These are phyloP conservation scores for Fereydounia khargensis DNA, from an alignment of 1,284 basidiomycete genomes.

Conservation along the genomic window DNA sequence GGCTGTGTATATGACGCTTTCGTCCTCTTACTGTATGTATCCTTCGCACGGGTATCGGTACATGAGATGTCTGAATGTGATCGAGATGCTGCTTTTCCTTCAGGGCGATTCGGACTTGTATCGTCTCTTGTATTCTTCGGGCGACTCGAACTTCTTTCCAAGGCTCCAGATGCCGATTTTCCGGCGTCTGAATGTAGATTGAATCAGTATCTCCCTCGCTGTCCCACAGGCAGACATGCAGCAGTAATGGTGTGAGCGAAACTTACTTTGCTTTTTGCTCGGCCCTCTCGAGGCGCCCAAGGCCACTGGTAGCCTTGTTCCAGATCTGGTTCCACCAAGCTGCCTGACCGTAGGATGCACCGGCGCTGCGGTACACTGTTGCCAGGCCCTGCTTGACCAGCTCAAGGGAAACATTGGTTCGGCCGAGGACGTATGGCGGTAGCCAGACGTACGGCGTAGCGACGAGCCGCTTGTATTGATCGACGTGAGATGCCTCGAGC, in stretches of 20 bases:
- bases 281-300: conserved; percentile 35
- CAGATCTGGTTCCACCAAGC: conserved; percentile 32
- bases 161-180: conserved; percentile 45
- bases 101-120: conserved; percentile 8
- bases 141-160: conserved; percentile 41
- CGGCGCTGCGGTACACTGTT: conserved; percentile 47
- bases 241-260: not conserved
- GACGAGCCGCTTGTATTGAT: conserved; percentile 54
- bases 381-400: conserved; percentile 51
- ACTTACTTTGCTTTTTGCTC: conserved; percentile 38
- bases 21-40: too few species aligned
- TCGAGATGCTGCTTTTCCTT: not conserved
- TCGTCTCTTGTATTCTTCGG: conserved; percentile 45
- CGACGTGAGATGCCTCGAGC: conserved; percentile 48
- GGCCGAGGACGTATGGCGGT: conserved; percentile 49
- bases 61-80: too few species aligned
- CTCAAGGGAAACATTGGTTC: conserved; percentile 48
- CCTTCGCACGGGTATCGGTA: not conserved
- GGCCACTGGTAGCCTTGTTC: conserved; percentile 31
- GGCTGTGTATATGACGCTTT: too few species aligned
- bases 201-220: not conserved
- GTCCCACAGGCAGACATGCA: not conserved
- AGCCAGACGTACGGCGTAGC: conserved; percentile 52
- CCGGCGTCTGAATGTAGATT: conserved; percentile 1
- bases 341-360: conserved; percentile 50